Conservation (phyloP, 805 yeast genomes). For the Candida koratica region DNA sequence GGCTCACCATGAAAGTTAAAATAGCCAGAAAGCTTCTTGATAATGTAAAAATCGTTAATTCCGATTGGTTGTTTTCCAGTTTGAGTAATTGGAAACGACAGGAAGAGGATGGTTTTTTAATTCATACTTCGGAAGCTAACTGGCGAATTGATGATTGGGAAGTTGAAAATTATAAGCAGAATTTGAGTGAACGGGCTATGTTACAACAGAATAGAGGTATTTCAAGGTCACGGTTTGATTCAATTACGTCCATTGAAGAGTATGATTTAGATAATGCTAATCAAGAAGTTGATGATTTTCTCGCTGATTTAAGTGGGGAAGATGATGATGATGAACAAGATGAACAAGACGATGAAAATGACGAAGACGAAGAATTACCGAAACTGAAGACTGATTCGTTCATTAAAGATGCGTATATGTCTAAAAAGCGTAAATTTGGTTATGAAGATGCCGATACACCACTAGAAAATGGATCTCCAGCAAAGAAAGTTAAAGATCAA, state of each 20-base stretch:
- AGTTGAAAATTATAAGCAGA: slow-evolving; percentile 38
- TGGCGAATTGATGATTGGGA: slow-evolving; percentile 45
- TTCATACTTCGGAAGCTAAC: slow-evolving; percentile 48
- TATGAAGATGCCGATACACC: slow-evolving; percentile 19
- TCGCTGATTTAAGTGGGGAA: slow-evolving; percentile 42
- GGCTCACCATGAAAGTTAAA: slow-evolving; percentile 74
- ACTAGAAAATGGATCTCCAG: slow-evolving; percentile 18
- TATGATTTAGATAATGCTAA: slow-evolving; percentile 41
- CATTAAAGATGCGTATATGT: slow-evolving; percentile 22
- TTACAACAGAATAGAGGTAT: slow-evolving; percentile 12
- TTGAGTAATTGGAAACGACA: slow-evolving; percentile 72
- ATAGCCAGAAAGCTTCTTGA: slow-evolving; percentile 66
- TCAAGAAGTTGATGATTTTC: slow-evolving; percentile 45
- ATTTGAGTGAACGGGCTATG: slow-evolving; percentile 22
- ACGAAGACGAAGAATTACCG: slow-evolving; percentile 24
- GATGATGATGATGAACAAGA: slow-evolving; percentile 32
- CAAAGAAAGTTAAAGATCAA: slow-evolving; percentile 7
- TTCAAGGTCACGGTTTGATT: slow-evolving; percentile 31
- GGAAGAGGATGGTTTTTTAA: slow-evolving; percentile 55
- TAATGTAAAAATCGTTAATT: slow-evolving; percentile 71
- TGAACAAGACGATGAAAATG: slow-evolving; percentile 19
- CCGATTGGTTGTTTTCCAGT: slow-evolving; percentile 90
- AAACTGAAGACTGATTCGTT: slow-evolving; percentile 24
- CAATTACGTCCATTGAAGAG: slow-evolving; percentile 29
- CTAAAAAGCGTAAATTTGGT: slow-evolving; percentile 16